phyloP scores from a whole-genome alignment of 202 grass and related monocot genomes.

The Bolboschoenoplectus hybrid region DNA sequence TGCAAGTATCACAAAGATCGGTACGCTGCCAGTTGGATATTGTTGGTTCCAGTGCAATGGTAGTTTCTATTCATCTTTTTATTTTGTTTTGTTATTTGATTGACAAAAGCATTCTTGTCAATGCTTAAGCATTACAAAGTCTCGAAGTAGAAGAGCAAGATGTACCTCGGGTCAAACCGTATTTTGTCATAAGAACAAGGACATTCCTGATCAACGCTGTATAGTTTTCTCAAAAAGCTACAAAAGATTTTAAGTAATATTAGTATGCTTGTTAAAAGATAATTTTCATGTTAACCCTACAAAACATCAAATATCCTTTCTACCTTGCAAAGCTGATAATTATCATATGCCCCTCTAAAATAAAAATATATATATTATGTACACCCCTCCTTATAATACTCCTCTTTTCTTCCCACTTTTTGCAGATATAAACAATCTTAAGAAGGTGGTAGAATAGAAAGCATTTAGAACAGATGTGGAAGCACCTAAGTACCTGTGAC shows the following conservation, averaged over 20 bases:
- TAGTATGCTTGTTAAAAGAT: conserved; percentile 24
- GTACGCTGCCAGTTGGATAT: neutral
- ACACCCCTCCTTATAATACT: too few relatives aligned
- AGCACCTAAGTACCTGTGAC: too few relatives aligned
- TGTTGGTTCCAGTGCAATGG: conserved; percentile 7
- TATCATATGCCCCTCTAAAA: conserved; percentile 7
- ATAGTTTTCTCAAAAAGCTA: conserved; percentile 92
- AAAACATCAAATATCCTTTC: conserved; percentile 17
- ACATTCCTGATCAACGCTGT: conserved; percentile 68
- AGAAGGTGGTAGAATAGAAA: too few relatives aligned
- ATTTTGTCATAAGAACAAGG: conserved; percentile 88
- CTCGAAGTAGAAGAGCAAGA: neutral
- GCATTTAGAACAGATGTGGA: too few relatives aligned
- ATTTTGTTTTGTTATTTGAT: neutral
- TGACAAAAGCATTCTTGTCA: neutral
- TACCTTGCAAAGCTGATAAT: neutral
- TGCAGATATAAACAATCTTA: too few relatives aligned
- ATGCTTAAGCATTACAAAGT: neutral
- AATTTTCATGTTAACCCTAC: neutral
- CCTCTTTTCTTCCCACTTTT: too few relatives aligned
- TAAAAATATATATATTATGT: neutral
- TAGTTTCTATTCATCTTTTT: neutral
- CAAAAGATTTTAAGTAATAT: conserved; percentile 15
- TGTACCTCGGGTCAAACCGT: conserved; percentile 80
- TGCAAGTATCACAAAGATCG: too few relatives aligned